Base-by-base conservation (phyloP, 805 yeast species). In the Tetrapisispora taiwanensis region DNA sequence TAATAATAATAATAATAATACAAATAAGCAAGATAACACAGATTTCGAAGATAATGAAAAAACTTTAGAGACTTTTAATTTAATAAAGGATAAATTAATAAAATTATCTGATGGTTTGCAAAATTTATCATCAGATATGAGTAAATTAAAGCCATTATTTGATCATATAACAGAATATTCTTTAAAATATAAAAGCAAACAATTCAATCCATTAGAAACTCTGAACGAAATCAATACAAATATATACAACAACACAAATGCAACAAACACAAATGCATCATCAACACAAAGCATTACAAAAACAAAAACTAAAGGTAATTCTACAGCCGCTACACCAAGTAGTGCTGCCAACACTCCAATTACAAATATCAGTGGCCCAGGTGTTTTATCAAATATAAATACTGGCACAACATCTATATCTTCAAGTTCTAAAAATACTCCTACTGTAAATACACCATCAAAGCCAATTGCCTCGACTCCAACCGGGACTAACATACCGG, bases 131-230 rank as follows among this genome's bases (percentile, higher is more conserved):
- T 46, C 50, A 17, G 52, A 51, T 27, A 52, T 57, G 20, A 43
- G 44, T 2, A 45, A 48, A 17, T 39, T 59, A 30, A 52, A 52
- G 28, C 61, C 62, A 10, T 41, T 59, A 32, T 54, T 60, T 28
- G 53, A 54, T 6, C 49, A 55, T 4, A 51, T 59, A 13, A 49
- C 56, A 4, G 57, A 59, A 36, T 55, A 50, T 42, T 42, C 58
- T 3, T 48, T 39, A 4, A 44, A 48, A 17, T 44, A 56, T 28
- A 46, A 50, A 4, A 43, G 48, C 15, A 53, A 49, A 31, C 51
- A 55, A 31, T 58, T 46, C 37, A 43, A 48, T 17, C 62, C 61
- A 2, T 41, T 58, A 39, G 64, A 60, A 41, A 46, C 56, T 7
- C 36, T 59, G 10, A 28, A 20, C 7, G 39, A 35, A 30, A n/a